Base-by-base conservation (phyloP, 179 eudicot species). In the Actinidia polygama region DNA sequence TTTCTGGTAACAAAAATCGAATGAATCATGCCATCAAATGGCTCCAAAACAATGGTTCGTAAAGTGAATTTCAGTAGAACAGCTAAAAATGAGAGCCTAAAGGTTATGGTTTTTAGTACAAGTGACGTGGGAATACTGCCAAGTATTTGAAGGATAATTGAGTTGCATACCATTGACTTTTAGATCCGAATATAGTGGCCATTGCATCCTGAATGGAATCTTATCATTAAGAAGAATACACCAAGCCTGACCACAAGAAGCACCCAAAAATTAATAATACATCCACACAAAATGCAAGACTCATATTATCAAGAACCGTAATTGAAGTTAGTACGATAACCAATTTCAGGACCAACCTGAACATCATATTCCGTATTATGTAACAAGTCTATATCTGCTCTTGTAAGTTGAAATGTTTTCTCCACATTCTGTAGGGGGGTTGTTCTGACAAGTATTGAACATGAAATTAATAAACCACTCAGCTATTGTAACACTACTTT, bases 211-310 rank as follows among this genome's bases (percentile, higher is more conserved):
- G 81, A 89, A 93, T 59, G 87, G 91, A 81, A 93, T 94, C 86
- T 89, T 87, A 73, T 93, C 97, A 87, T 93, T 91, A 79, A 93
- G 92, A 90, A 92, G 95, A 86, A 93, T 92, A 81, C 97, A 92
- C 97, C 97, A 93, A 66, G 90, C 95, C 97, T 93, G 85, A 40
- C 79, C 80, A 85, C 16, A 78, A 73, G 66, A 54, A 57, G 51
- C 24, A 15, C 51, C 8, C 24, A 82, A 63, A 30, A 51, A 64
- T 57, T 63, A 81, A 46, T 26, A 19, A 66, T 1, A 6, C 30
- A 55, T 58, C 44, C 54, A 51, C 36, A 70, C 78, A 77, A 44
- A 72, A 58, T 59, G 61, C 59, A 47, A 79, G 26, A 70, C 76
- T 47, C 36, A n/a, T 57, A 80, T n/a, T 21, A 69, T 16, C 62